Evolutionary conservation across 2,329 filamentous ascomycete species (phyloP).

Genomic region (Cladosporium sp.): DNA sequence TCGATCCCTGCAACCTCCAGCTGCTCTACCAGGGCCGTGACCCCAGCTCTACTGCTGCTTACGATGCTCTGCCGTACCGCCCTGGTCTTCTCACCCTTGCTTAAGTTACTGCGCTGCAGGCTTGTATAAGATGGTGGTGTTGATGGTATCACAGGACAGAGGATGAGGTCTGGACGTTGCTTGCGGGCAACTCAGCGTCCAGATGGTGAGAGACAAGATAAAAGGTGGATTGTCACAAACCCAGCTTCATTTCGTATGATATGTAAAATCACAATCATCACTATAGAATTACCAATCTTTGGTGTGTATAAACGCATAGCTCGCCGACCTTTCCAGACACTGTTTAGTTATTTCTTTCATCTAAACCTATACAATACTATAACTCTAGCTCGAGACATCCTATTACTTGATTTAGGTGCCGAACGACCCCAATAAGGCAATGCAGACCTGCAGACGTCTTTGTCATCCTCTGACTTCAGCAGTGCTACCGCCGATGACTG

Average conservation of each 20-base stretch:
- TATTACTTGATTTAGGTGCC: too few species aligned
- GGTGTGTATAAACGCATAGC: too few species aligned
- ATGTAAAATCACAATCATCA: not conserved
- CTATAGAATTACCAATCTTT: not conserved
- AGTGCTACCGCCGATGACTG: not conserved
- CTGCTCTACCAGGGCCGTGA: slow-evolving; percentile 59
- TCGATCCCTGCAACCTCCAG: slow-evolving; percentile 63
- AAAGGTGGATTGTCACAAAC: not conserved
- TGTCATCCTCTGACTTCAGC: slow-evolving; percentile 1
- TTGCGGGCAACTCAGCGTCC: not conserved
- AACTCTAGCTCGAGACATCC: too few species aligned
- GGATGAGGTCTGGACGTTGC: not conserved
- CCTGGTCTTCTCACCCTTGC: slow-evolving; percentile 53
- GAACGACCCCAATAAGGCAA: not conserved
- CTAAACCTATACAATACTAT: too few species aligned
- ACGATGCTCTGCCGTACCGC: slow-evolving; percentile 51
- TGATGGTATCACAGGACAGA: not conserved
- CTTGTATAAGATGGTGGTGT: not conserved
- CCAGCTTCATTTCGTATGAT: not conserved
- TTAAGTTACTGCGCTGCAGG: not conserved
- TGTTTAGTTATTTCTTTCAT: too few species aligned
- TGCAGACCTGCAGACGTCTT: not conserved
- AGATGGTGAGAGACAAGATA: not conserved
- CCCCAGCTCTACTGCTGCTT: slow-evolving; percentile 42
- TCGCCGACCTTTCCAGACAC: too few species aligned